These are phyloP conservation scores for Lipomyces japonicus DNA, from an alignment of 805 yeast genomes.

Conservation along the genomic window DNA sequence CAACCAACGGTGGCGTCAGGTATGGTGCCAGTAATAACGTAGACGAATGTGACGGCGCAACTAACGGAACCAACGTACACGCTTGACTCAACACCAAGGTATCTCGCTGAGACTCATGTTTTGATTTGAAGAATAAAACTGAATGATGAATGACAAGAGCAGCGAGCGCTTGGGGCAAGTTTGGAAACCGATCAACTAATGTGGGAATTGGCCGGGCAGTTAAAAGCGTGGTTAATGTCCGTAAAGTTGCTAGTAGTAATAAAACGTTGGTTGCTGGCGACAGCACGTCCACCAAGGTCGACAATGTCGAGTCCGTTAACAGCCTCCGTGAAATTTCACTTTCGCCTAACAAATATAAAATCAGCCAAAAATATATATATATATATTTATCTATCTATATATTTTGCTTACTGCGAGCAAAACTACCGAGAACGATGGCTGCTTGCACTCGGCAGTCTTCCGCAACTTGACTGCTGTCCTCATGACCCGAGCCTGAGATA, in stretches of 20 bases:
- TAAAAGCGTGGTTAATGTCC: slow-evolving; percentile 19
- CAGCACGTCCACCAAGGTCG: slow-evolving; percentile 10
- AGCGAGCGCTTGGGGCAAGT: slow-evolving; percentile 4
- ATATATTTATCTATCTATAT: not conserved
- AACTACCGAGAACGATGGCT: slow-evolving; percentile 34
- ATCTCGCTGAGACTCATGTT: not conserved
- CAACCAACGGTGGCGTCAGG: slow-evolving; percentile 4
- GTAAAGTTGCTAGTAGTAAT: slow-evolving; percentile 13
- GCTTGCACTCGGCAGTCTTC: slow-evolving; percentile 31
- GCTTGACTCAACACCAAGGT: slow-evolving; percentile 7
- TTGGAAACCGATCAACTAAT: slow-evolving; percentile 6
- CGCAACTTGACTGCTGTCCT: slow-evolving; percentile 7
- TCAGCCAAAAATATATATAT: too few relatives aligned
- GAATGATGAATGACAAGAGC: slow-evolving; percentile 7
- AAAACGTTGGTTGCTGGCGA: slow-evolving; percentile 8
- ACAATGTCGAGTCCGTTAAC: slow-evolving; percentile 4
- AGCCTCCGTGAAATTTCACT: slow-evolving; percentile 16
- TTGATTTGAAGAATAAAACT: too few relatives aligned
- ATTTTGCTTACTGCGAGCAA: slow-evolving; percentile 33
- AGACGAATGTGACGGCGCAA: slow-evolving; percentile 13
- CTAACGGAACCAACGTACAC: slow-evolving; percentile 14
- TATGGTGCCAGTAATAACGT: not conserved
- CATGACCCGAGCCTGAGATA: slow-evolving; percentile 23
- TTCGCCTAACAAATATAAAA: too few relatives aligned
- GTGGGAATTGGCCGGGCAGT: slow-evolving; percentile 12